Evolutionary conservation across 1,139 yeast genomes (phyloP), one percentile per base, ranked within the genome.

Genomic region (Debaryomyces coudertii): DNA sequence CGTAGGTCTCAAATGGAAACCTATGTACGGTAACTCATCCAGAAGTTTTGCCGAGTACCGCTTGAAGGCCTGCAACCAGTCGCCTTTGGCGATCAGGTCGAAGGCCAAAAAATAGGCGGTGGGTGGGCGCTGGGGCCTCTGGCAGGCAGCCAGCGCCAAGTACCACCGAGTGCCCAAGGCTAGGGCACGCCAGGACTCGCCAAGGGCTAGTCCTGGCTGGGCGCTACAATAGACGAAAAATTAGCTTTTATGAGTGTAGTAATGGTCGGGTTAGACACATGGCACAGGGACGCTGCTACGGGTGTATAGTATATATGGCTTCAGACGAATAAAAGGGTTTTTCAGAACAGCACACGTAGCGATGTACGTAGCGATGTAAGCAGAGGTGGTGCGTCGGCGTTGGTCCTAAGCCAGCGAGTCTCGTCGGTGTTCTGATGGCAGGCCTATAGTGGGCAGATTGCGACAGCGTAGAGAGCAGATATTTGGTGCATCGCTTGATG

Each of bases 21-120:
- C 76, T 31, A 65, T 67, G 20, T 54, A 62, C 45, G 76, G 75
- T 36, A 63, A 68, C 43, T 65, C 79, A 2, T 79, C 74, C 68
- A 69, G 78, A 53, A 65, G 80, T 2, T 80, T 80, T 62, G 82
- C 82, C 30, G 83, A 80, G 57, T 80, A 80, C 68, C 66, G 85
- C 56, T 68, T 78, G 57, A 73, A 73, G 54, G 79, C 71, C 18
- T 67, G 71, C 44, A 74, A 78, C 62, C 79, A 74, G 50, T 76
- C 79, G 46, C 85, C 85, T 11, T 71, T 79, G 56, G 66, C 70
- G 11, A 53, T 64, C 42, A 66, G 40, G 33, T 25, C 28, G 34
- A 38, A 38, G 41, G 34, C 41, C 11, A 38, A 18, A 18, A 22
- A 33, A 33, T 33, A 18, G n/a, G 12, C 5, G 9, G 2, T 12